Conservation (phyloP, 2,329 filamentous ascomycete species). For the Hypoxylon sp. region DNA sequence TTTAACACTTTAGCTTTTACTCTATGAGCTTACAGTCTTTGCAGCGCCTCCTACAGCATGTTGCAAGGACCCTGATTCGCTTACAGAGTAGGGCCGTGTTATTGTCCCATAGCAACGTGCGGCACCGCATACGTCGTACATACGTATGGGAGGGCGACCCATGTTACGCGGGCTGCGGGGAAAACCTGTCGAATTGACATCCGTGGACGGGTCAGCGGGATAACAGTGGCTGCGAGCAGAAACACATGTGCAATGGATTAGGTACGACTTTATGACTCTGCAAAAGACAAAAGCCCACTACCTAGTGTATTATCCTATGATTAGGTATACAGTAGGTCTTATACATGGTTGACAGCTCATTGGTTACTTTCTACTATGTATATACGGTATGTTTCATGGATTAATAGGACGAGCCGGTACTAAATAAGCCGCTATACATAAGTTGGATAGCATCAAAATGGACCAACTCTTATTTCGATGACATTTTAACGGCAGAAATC, state of each 20-base stretch:
- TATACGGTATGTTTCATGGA: slow-evolving; percentile 19
- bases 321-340: slow-evolving; percentile 11
- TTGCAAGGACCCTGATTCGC: slow-evolving; percentile 22
- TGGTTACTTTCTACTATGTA: slow-evolving; percentile 11
- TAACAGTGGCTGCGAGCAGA: slow-evolving; percentile 23
- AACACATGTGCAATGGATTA: slow-evolving; percentile 30
- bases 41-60: slow-evolving; percentile 12
- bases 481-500: slow-evolving; percentile 8
- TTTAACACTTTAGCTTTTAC: slow-evolving; percentile 8
- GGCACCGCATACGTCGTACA: slow-evolving; percentile 36
- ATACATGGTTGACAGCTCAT: slow-evolving; percentile 8
- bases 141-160: slow-evolving; percentile 26
- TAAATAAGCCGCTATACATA: not conserved
- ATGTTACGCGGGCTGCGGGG: slow-evolving; percentile 41
- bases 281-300: slow-evolving; percentile 14
- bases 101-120: slow-evolving; percentile 32
- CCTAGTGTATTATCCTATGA: slow-evolving; percentile 14
- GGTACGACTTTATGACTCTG: slow-evolving; percentile 19
- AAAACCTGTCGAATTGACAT: slow-evolving; percentile 40
- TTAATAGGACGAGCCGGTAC: slow-evolving; percentile 6
- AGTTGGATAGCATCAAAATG: slow-evolving; percentile 13
- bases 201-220: slow-evolving; percentile 32
- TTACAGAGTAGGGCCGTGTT: slow-evolving; percentile 18
- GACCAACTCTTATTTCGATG: slow-evolving; percentile 1
- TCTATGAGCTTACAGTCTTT: slow-evolving; percentile 13